Percentiles rank a stretch among this genome's conserved stretches.
These are phyloP conservation scores for Aspergillus udagawae DNA, from an alignment of 2,329 filamentous ascomycete genomes.

Conservation along the genomic window DNA sequence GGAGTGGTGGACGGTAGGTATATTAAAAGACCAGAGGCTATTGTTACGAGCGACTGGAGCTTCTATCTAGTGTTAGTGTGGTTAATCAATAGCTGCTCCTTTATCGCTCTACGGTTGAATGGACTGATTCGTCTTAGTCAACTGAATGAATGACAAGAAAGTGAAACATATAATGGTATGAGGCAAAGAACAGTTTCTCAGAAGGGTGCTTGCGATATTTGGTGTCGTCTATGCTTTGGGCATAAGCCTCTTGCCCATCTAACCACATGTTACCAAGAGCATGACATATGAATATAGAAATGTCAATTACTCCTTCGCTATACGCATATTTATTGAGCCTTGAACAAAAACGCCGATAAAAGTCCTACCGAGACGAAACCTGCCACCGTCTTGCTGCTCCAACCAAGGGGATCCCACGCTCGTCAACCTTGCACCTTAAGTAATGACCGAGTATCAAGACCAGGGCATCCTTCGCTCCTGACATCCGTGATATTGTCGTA, in stretches of 20 bases:
- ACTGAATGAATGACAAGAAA: not conserved
- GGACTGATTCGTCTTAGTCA: not conserved
- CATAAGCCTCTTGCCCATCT: not conserved
- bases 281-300: not conserved
- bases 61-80: not conserved
- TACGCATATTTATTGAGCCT: not conserved
- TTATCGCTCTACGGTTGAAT: not conserved
- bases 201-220: not conserved
- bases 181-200: not conserved
- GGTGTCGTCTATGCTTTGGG: not conserved
- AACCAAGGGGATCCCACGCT: not conserved
- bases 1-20: not conserved
- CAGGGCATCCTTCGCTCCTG: slow-evolving; percentile 23
- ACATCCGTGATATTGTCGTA: slow-evolving; percentile 24
- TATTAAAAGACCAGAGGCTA: not conserved
- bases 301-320: not conserved
- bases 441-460: slow-evolving; percentile 15
- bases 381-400: not conserved
- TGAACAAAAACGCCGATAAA: not conserved
- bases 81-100: not conserved
- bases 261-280: not conserved
- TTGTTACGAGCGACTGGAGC: not conserved
- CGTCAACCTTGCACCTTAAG: slow-evolving; percentile 19
- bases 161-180: not conserved
- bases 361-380: not conserved